Conservation (phyloP, 805 yeast genomes). For the Schizosaccharomyces japonicus region DNA sequence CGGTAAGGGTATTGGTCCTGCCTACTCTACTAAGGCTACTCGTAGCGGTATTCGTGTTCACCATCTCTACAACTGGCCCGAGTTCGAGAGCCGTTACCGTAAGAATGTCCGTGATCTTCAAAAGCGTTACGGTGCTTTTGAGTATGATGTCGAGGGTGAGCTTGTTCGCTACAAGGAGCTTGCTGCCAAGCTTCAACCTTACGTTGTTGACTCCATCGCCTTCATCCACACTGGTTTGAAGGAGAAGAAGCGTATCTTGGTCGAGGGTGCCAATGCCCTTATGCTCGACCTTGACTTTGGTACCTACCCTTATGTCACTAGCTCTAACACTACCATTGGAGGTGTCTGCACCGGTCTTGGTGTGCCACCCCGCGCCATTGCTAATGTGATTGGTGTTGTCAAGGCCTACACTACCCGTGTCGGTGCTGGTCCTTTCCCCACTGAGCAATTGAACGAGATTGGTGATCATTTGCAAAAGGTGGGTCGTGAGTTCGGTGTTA, state of each 20-base stretch:
- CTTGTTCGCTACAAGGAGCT: conserved; percentile 50
- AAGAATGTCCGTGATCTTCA: conserved; percentile 60
- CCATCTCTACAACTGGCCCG: conserved; percentile 88
- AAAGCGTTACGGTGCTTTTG: conserved; percentile 82
- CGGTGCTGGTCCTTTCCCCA: conserved; percentile 98
- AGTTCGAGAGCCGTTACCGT: conserved; percentile 53
- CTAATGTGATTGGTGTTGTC: conserved; percentile 78
- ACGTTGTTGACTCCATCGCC: conserved; percentile 77
- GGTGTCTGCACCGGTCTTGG: conserved; percentile 96
- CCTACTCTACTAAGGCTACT: conserved; percentile 88
- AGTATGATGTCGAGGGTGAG: conserved; percentile 63
- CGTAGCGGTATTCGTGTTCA: conserved; percentile 93
- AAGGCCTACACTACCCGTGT: conserved; percentile 97
- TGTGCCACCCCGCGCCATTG: conserved; percentile 67
- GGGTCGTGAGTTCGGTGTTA: conserved; percentile 93
- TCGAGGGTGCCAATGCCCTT: conserved; percentile 95
- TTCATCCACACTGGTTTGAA: conserved; percentile 51
- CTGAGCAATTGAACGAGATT: conserved; percentile 70
- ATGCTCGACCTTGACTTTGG: conserved; percentile 96
- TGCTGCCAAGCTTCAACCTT: conserved; percentile 57
- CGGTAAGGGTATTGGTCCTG: conserved; percentile 97
- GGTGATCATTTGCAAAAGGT: conserved; percentile 76
- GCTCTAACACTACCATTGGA: conserved; percentile 88
- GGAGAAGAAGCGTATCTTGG: conserved; percentile 60
- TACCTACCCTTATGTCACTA: conserved; percentile 91